Evolutionary conservation across 2,329 filamentous ascomycete genomes (phyloP).

Genomic region (Dendryphion nanum): DNA sequence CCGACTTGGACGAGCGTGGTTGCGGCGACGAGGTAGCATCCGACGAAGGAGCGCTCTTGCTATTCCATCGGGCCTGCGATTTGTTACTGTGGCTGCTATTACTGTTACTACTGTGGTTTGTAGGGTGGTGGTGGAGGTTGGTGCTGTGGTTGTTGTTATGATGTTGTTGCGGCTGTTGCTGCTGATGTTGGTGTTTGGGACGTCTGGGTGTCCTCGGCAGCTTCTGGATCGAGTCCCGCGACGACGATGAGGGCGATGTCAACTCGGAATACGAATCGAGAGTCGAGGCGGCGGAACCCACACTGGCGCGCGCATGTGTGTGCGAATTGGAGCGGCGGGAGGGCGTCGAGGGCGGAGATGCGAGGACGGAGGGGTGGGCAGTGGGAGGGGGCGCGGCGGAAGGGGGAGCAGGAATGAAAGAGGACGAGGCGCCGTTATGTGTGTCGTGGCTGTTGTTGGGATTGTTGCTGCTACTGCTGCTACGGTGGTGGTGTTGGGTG

Average conservation of each 20-base stretch:
- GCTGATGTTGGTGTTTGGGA: slow-evolving; percentile 23
- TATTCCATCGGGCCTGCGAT: too few species aligned
- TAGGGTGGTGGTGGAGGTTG: too few species aligned
- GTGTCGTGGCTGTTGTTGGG: background rate
- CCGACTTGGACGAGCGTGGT: slow-evolving; percentile 16
- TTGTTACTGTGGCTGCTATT: too few species aligned
- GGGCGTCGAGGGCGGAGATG: slow-evolving; percentile 10
- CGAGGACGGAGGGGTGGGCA: slow-evolving; percentile 3
- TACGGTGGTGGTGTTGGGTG: too few species aligned
- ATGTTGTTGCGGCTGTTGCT: too few species aligned
- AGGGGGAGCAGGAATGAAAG: too few species aligned
- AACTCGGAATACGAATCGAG: slow-evolving; percentile 25
- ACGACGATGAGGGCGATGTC: slow-evolving; percentile 30
- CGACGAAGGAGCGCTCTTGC: slow-evolving; percentile 23
- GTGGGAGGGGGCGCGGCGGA: too few species aligned
- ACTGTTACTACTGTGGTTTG: too few species aligned
- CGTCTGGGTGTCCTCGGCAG: slow-evolving; percentile 24
- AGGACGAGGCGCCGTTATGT: too few species aligned
- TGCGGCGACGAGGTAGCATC: slow-evolving; percentile 27
- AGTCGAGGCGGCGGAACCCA: slow-evolving; percentile 24
- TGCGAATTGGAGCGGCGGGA: slow-evolving; percentile 8
- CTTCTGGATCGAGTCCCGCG: slow-evolving; percentile 25
- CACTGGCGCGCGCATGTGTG: slow-evolving; percentile 27
- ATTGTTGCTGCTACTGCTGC: background rate
- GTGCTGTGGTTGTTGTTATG: too few species aligned